These are phyloP conservation scores for Citrus cavaleriei DNA, from an alignment of 345 rosid species.

Conservation along the genomic window DNA sequence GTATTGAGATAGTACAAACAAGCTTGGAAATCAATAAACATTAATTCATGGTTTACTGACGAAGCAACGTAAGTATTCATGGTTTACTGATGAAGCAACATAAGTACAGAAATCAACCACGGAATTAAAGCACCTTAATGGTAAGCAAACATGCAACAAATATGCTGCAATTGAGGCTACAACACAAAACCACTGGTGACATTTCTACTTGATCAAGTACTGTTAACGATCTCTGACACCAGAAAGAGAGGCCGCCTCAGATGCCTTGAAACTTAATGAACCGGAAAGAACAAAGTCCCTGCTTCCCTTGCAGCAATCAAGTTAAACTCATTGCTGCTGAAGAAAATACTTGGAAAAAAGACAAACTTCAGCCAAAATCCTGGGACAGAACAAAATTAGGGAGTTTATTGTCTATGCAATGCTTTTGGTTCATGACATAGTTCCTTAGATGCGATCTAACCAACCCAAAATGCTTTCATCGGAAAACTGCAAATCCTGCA, in stretches of 20 bases:
- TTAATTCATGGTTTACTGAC: not conserved
- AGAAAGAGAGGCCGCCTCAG: not conserved
- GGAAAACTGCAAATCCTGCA: constrained; percentile 61
- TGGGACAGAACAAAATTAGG: constrained; percentile 11
- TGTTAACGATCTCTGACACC: not conserved
- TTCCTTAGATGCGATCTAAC: constrained; percentile 55
- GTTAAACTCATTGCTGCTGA: constrained; percentile 5
- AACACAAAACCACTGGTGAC: not conserved
- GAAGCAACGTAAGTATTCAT: not conserved
- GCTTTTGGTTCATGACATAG: not conserved
- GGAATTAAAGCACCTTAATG: not conserved
- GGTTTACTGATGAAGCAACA: not conserved
- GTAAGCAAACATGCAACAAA: not conserved
- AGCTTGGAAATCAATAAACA: not conserved
- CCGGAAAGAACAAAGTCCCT: not conserved
- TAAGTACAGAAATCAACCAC: not conserved
- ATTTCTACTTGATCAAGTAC: not conserved
- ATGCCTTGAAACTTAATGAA: not conserved
- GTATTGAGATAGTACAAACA: not conserved
- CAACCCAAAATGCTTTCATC: constrained; percentile 70
- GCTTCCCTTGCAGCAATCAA: not conserved
- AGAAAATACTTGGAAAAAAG: constrained; percentile 7
- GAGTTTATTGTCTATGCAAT: not conserved
- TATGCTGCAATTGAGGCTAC: not conserved
- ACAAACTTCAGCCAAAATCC: not conserved